These are phyloP conservation scores for Pythium utonaiense DNA, from an alignment of 352 stramenopile genomes.

Conservation along the genomic window DNA sequence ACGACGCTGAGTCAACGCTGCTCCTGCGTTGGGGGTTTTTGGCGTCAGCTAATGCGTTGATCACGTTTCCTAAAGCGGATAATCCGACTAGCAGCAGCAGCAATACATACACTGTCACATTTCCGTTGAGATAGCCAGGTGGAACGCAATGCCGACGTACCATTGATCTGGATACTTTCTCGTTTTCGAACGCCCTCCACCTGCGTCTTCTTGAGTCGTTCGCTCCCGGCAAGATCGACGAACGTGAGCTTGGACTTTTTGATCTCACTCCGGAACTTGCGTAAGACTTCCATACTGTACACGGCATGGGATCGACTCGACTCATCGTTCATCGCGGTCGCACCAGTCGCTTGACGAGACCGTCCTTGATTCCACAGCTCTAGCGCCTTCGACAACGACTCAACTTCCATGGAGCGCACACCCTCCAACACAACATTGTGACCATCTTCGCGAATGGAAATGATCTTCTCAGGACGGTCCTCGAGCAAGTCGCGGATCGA, in stretches of 20 bases:
- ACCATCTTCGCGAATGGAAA: slow-evolving; percentile 36
- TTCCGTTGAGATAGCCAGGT: too few species aligned
- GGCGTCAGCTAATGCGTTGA: slow-evolving; percentile 50
- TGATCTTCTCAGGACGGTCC: slow-evolving; percentile 22
- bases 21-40: slow-evolving; percentile 22
- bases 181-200: slow-evolving; percentile 45
- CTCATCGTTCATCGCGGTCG: slow-evolving; percentile 53
- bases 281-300: slow-evolving; percentile 50
- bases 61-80: slow-evolving; percentile 49
- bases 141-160: slow-evolving; percentile 20
- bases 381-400: slow-evolving; percentile 35
- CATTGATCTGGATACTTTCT: slow-evolving; percentile 66
- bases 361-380: slow-evolving; percentile 43
- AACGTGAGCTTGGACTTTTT: slow-evolving; percentile 61
- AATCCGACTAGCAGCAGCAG: slow-evolving; percentile 32
- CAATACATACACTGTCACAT: neutral
- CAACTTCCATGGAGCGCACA: slow-evolving; percentile 34
- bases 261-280: slow-evolving; percentile 36
- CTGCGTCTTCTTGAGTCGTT: slow-evolving; percentile 50
- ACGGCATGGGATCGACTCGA: slow-evolving; percentile 64
- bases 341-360: slow-evolving; percentile 33
- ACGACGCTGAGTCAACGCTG: slow-evolving; percentile 10
- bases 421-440: slow-evolving; percentile 46
- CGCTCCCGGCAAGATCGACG: slow-evolving; percentile 56
- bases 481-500: slow-evolving; percentile 90